Evolutionary conservation across 495 filamentous ascomycete genomes (phyloP).

Genomic region (Filosporella fistucella): DNA sequence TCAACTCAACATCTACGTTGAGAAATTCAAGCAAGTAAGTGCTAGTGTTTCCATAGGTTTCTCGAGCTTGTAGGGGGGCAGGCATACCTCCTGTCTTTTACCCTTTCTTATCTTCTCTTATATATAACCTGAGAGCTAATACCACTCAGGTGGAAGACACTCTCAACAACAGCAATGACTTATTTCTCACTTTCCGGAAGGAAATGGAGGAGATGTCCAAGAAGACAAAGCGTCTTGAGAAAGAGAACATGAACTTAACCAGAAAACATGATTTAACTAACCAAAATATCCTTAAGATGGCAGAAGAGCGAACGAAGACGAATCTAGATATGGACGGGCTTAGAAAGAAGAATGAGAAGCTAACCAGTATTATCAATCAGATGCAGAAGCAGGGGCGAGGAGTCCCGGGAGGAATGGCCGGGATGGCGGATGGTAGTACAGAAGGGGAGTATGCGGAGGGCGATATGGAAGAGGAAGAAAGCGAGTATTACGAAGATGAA

Average conservation of each 20-base stretch:
- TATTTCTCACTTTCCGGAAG: constrained; percentile 96
- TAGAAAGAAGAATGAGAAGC: constrained; percentile 85
- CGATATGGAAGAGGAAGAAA: constrained; percentile 68
- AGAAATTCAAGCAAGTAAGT: constrained; percentile 99
- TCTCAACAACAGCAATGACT: constrained; percentile 96
- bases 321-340: constrained; percentile 75
- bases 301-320: constrained; percentile 83
- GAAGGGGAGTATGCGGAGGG: constrained; percentile 46
- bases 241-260: constrained; percentile 88
- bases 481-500: constrained; percentile 67
- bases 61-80: not conserved
- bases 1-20: constrained; percentile 97
- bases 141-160: constrained; percentile 87
- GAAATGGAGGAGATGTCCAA: constrained; percentile 99
- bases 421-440: constrained; percentile 48
- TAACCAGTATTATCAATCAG: constrained; percentile 86
- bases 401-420: constrained; percentile 48
- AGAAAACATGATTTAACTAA: constrained; percentile 92
- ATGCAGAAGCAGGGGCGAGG: constrained; percentile 91
- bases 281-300: constrained; percentile 96
- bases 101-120: not conserved
- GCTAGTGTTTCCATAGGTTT: not conserved
- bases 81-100: not conserved
- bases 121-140: constrained; percentile 15
- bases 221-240: constrained; percentile 95